Evolutionary conservation across 352 stramenopile species (phyloP).

Genomic region (Globisporangium splendens): DNA sequence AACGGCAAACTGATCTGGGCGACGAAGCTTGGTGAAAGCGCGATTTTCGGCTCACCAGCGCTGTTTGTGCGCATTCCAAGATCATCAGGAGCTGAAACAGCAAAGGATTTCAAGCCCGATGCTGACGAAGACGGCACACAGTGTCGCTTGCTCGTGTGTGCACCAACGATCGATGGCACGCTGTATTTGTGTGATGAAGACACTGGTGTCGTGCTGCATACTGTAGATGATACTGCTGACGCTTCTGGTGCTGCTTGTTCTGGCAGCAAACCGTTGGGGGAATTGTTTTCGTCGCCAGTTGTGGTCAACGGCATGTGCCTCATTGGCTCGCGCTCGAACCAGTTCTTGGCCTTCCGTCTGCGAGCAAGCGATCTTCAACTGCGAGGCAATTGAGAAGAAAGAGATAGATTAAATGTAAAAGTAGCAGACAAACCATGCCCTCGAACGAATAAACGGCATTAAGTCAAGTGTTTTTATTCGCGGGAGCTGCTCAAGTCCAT

Average conservation of each 20-base stretch:
- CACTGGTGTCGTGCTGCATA: constrained; percentile 25
- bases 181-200: constrained; percentile 41
- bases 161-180: constrained; percentile 33
- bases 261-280: constrained; percentile 16
- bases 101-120: background rate
- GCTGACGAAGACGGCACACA: too few species aligned
- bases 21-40: constrained; percentile 14
- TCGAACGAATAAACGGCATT: too few species aligned
- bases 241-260: background rate
- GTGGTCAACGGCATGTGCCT: constrained; percentile 40
- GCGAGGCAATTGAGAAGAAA: too few species aligned
- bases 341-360: constrained; percentile 28
- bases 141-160: constrained; percentile 29
- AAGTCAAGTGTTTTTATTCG: too few species aligned
- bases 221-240: background rate
- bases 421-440: too few species aligned
- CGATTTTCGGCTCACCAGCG: constrained; percentile 46
- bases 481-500: too few species aligned
- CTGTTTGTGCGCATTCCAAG: constrained; percentile 9
- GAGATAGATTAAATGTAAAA: too few species aligned
- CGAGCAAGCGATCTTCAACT: too few species aligned
- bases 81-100: background rate
- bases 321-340: constrained; percentile 45
- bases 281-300: constrained; percentile 58
- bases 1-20: constrained; percentile 33